phyloP scores from a whole-genome alignment of 805 yeast species.

The Candida quercuum region DNA sequence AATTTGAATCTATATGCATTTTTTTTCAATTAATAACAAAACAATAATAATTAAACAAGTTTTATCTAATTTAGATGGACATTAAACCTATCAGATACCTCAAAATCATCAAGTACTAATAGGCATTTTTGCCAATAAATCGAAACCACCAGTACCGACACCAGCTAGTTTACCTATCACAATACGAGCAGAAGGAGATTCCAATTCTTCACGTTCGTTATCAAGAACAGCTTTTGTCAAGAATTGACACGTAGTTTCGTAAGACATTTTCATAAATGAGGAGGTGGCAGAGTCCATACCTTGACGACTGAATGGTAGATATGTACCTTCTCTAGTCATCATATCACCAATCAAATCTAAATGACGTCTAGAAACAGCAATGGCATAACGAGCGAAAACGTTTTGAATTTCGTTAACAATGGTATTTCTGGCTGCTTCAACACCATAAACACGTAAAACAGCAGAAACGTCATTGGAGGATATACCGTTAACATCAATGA shows the following conservation, averaged over 20 bases:
- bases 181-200: constrained; percentile 88
- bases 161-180: constrained; percentile 87
- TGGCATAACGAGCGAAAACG: constrained; percentile 95
- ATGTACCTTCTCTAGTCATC: constrained; percentile 99
- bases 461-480: constrained; percentile 91
- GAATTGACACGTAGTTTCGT: constrained; percentile 97
- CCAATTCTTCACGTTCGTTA: constrained; percentile 81
- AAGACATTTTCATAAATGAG: constrained; percentile 97
- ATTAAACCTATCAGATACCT: neutral
- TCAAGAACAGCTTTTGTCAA: constrained; percentile 93
- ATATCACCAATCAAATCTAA: constrained; percentile 95
- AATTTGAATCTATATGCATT: constrained; percentile 1
- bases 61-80: neutral
- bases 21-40: neutral
- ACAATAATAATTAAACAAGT: neutral
- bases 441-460: constrained; percentile 89
- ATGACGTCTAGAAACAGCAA: constrained; percentile 87
- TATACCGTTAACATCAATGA: constrained; percentile 84
- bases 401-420: constrained; percentile 93
- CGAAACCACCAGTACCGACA: constrained; percentile 97
- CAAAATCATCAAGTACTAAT: constrained; percentile 9
- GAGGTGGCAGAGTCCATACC: constrained; percentile 96
- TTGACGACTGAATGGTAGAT: constrained; percentile 94
- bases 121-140: constrained; percentile 47
- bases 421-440: constrained; percentile 97